phyloP scores from a whole-genome alignment of 352 stramenopile genomes.

The Pythium diclinum region DNA sequence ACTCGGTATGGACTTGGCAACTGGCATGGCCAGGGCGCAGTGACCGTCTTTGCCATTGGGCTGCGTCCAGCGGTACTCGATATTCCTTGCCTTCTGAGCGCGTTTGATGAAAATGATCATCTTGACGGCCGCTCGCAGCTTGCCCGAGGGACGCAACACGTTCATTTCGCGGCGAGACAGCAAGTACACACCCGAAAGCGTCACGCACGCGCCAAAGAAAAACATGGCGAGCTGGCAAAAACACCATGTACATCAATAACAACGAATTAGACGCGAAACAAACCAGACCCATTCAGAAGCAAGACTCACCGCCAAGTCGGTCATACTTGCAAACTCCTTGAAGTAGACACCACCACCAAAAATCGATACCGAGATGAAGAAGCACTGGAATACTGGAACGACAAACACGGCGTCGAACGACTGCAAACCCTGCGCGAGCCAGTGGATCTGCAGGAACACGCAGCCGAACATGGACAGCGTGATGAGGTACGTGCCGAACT shows the following conservation, averaged over 20 bases:
- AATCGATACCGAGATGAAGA: conserved; percentile 90
- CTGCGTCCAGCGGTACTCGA: conserved; percentile 46
- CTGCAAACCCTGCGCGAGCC: conserved; percentile 79
- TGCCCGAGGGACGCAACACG: conserved; percentile 38
- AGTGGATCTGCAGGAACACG: conserved; percentile 87
- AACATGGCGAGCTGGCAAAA: conserved; percentile 56
- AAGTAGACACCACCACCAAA: conserved; percentile 89
- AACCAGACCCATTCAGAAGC: neutral
- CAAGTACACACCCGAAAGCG: conserved; percentile 66
- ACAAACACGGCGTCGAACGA: conserved; percentile 87
- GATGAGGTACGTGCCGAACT: conserved; percentile 75
- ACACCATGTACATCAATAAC: neutral
- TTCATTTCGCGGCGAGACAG: conserved; percentile 72
- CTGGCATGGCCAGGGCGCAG: conserved; percentile 4
- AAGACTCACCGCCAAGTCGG: conserved; percentile 33
- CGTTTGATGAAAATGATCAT: conserved; percentile 72
- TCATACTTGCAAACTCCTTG: conserved; percentile 71
- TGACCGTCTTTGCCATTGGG: conserved; percentile 13
- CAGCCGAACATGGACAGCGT: conserved; percentile 73
- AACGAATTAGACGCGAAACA: too few species aligned
- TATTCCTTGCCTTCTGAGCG: conserved; percentile 49
- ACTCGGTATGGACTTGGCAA: conserved; percentile 8
- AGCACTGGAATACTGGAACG: conserved; percentile 85
- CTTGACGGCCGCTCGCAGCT: conserved; percentile 46
- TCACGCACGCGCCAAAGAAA: conserved; percentile 62